phyloP scores from a whole-genome alignment of 208 protist species.

The Zelonia costaricensis region DNA sequence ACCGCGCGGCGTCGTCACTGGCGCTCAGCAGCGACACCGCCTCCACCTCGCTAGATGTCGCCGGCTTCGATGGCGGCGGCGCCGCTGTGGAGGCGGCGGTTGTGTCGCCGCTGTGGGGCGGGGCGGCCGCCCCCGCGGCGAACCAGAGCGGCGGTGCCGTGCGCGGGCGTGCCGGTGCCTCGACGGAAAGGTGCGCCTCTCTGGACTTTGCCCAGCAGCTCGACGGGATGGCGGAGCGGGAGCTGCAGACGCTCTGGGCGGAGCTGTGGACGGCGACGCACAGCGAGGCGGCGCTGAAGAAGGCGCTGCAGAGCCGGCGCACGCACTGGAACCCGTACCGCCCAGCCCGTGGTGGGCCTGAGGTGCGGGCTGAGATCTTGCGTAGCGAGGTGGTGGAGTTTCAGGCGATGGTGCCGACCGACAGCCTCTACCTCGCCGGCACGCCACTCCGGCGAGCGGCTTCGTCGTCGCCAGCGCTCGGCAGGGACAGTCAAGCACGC shows the following conservation, averaged over 20 bases:
- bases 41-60: background rate
- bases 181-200: constrained; percentile 15
- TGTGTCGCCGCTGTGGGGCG: constrained; percentile 2
- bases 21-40: constrained; percentile 27
- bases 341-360: constrained; percentile 43
- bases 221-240: constrained; percentile 44
- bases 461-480: background rate
- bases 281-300: constrained; percentile 37
- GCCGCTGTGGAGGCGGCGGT: background rate
- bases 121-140: background rate
- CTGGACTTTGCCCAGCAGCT: constrained; percentile 50
- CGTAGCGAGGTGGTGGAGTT: constrained; percentile 81
- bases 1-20: constrained; percentile 13
- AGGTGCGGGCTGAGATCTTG: constrained; percentile 55
- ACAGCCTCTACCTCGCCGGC: constrained; percentile 54
- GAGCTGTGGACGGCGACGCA: constrained; percentile 47
- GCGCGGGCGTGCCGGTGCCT: background rate
- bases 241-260: constrained; percentile 42
- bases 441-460: background rate
- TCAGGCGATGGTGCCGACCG: constrained; percentile 28
- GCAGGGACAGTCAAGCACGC: too few relatives aligned
- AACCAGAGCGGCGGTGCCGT: background rate
- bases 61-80: background rate
- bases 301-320: constrained; percentile 40
- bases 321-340: constrained; percentile 83